Conservation (phyloP, 2,329 filamentous ascomycete genomes). For the Rutstroemia sp. region DNA sequence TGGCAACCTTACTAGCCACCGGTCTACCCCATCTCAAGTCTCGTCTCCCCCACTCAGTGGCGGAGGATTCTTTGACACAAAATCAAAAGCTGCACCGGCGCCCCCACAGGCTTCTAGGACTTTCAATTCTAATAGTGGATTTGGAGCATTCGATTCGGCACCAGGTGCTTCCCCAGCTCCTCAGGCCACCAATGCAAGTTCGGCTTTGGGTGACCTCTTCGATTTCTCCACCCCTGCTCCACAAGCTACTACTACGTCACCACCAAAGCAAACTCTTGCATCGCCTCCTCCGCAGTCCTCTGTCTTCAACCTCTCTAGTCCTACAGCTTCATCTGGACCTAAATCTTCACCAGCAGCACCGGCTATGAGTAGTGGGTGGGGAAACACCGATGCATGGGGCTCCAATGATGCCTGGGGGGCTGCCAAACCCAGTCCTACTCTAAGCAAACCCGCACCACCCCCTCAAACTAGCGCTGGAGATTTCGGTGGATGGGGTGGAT, state of each 20-base stretch:
- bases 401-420: constrained; percentile 73
- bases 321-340: constrained; percentile 37
- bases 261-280: constrained; percentile 32
- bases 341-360: constrained; percentile 33
- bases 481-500: constrained; percentile 44
- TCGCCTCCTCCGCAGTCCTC: constrained; percentile 42
- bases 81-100: constrained; percentile 47
- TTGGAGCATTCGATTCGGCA: constrained; percentile 50
- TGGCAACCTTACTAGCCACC: constrained; percentile 34
- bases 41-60: constrained; percentile 44
- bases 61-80: constrained; percentile 76
- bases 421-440: constrained; percentile 41
- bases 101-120: constrained; percentile 40
- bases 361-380: constrained; percentile 30
- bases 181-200: constrained; percentile 29
- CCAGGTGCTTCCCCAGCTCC: constrained; percentile 36
- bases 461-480: constrained; percentile 44
- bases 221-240: constrained; percentile 56
- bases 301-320: constrained; percentile 72
- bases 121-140: constrained; percentile 50
- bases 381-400: constrained; percentile 71
- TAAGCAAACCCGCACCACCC: constrained; percentile 35
- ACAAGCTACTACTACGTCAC: constrained; percentile 34
- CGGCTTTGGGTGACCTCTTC: constrained; percentile 72
- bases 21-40: constrained; percentile 34